Evolutionary conservation across 2,329 filamentous ascomycete species (phyloP).

Genomic region (Ophiocordyceps robertsii): DNA sequence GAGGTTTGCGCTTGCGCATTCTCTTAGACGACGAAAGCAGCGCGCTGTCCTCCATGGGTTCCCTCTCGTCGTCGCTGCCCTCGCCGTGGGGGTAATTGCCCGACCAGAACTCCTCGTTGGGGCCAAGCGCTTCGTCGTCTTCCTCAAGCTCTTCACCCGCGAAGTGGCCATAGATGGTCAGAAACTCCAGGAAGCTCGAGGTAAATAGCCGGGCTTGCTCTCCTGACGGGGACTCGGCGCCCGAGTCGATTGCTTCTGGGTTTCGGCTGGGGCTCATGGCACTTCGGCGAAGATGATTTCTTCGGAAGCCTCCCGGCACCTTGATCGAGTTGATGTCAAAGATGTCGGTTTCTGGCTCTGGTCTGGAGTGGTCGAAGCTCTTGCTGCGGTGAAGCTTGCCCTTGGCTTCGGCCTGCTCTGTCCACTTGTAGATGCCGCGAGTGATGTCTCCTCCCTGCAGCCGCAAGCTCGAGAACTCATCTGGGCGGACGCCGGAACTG

Average conservation of each 20-base stretch:
- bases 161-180: slow-evolving; percentile 93
- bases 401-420: slow-evolving; percentile 69
- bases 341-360: slow-evolving; percentile 65
- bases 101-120: slow-evolving; percentile 85
- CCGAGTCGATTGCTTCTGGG: slow-evolving; percentile 18
- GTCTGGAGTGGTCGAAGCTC: slow-evolving; percentile 70
- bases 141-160: slow-evolving; percentile 94
- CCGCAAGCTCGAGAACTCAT: slow-evolving; percentile 86
- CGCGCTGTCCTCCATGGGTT: slow-evolving; percentile 79
- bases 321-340: slow-evolving; percentile 84
- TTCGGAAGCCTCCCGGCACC: slow-evolving; percentile 82
- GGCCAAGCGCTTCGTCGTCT: slow-evolving; percentile 77
- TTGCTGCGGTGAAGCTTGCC: slow-evolving; percentile 63
- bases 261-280: slow-evolving; percentile 44
- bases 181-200: slow-evolving; percentile 87
- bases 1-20: slow-evolving; percentile 63
- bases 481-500: slow-evolving; percentile 37
- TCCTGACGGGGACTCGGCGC: slow-evolving; percentile 16
- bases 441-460: slow-evolving; percentile 93
- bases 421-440: slow-evolving; percentile 91
- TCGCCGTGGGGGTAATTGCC: slow-evolving; percentile 54
- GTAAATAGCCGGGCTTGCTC: slow-evolving; percentile 53
- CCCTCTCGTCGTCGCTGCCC: slow-evolving; percentile 51
- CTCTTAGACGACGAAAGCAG: slow-evolving; percentile 65
- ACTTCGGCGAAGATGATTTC: slow-evolving; percentile 72